Base-by-base conservation (phyloP, 352 stramenopile species). In the Phytophthora pistaciae region DNA sequence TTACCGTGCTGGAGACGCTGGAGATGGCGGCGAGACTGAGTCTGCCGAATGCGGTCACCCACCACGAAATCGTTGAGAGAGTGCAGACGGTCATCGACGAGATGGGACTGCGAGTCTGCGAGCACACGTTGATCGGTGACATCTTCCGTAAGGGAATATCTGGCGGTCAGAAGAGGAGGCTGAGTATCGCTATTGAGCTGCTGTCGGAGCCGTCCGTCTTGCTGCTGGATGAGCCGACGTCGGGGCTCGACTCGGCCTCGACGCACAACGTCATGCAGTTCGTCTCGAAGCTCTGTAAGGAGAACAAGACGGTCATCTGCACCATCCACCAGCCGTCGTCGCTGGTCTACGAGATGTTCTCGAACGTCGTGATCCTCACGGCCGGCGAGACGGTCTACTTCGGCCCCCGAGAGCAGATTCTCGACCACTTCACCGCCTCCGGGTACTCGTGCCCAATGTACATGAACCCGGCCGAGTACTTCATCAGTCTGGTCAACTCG, bases 181-280 rank as follows among this genome's bases (percentile, higher is more conserved):
- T 99, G 21, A 95, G 91, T 21, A 98, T 99, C 68, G 97, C 87
- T 13, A 79, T 97, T n/a, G 95, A 99, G 79, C 71, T 99, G 57
- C 83, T 98, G 1, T 90, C 93, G 0, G 97, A 98, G 49, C 97
- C 97, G 52, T 96, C 96, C 21, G 84, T 99, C 38, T 60, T 99
- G 58, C 85, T 99, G 33, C 74, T 99, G 23, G 96, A 99, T 66
- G 97, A 98, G 70, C 95, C 96, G 0, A 99, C 95, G 0, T 96
- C 82, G 7, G 92, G 94, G 0, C 77, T 99, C n/a, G 96, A 99
- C 78, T 87, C 89, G 7, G 90, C 85, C 13, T 91, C 94, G 21
- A 94, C 95, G 0, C 79, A 94, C 60, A 87, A 88, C 40, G 91
- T 99, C 5, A 97, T 99, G 72, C 75, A 94, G 46, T 75, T 85